A percentile compares a stretch with the other conserved stretches of the same genome.
Evolutionary conservation across 2,329 filamentous ascomycete species (phyloP).

Genomic region (Stagonosporopsis tanaceti): DNA sequence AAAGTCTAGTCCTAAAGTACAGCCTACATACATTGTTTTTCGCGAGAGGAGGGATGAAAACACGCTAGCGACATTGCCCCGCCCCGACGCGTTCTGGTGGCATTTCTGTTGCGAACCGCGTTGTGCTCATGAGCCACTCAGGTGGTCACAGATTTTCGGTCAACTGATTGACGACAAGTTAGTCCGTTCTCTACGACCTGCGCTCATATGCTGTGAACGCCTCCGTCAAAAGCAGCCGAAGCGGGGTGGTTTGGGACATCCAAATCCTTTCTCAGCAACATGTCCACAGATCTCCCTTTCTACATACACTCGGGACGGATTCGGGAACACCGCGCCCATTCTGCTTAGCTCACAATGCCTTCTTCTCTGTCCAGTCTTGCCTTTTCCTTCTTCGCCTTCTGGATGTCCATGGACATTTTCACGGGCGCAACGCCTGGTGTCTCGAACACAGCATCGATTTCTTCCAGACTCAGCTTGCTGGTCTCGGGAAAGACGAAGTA

Average conservation of each 20-base stretch:
- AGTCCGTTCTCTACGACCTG: too few species aligned
- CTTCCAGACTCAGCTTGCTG: slow-evolving; percentile 59
- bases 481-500: slow-evolving; percentile 65
- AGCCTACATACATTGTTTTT: too few species aligned
- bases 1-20: too few species aligned
- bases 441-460: slow-evolving; percentile 67
- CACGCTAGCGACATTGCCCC: slow-evolving; percentile 7
- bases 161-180: too few species aligned
- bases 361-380: slow-evolving; percentile 13
- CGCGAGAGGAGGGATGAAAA: not conserved
- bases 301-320: not conserved
- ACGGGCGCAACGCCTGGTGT: slow-evolving; percentile 54
- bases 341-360: not conserved
- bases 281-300: not conserved
- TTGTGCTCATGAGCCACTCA: too few species aligned
- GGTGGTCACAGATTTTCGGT: too few species aligned
- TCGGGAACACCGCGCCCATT: not conserved
- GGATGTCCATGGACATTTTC: slow-evolving; percentile 47
- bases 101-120: not conserved
- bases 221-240: too few species aligned
- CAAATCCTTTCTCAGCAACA: too few species aligned
- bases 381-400: slow-evolving; percentile 28
- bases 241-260: too few species aligned
- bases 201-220: too few species aligned
- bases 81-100: not conserved